Evolutionary conservation across 176 grass and related monocot genomes (phyloP), one percentile per base, ranked within the genome.

Genomic region (Saccharum officinarum): DNA sequence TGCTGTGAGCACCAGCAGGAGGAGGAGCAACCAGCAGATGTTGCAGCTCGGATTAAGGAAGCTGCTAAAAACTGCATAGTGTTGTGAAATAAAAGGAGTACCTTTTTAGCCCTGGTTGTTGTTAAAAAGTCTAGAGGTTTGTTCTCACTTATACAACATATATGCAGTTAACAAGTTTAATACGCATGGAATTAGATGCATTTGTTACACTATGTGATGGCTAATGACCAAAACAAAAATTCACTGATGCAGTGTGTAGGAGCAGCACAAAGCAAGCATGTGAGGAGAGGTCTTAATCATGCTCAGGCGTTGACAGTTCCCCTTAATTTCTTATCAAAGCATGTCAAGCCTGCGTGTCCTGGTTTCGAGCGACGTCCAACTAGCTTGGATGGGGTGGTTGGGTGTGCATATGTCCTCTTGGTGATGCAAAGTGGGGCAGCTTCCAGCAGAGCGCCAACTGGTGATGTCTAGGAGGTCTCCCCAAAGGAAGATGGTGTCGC

Each of bases 41-140:
- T 93, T 52, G 86, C 88, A 13, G 75, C 71, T 74, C 76, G 73
- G 87, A 88, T 91, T 25, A 95, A 82, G 41, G 88, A 92, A 87
- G 92, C 93, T 76, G 46, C 68, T 85, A 90, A 81, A 95, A 85
- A 57, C 38, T 93, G 28, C 81, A 92, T 63, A 80, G 81, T 15
- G 86, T 82, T 25, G 72, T 80, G 34, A 98, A 89, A 71, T 93
- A 94, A 84, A 95, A 90, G 60, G 91, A 94, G 47, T 91, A 94
- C 10, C 89, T 98, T 85, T 85, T 75, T 89, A 72, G 77, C 89
- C 72, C 75, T 95, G 78, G 86, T 94, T 3, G 49, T 70, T 78
- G 70, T 75, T 55, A 36, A 81, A 91, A 98, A 87, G 86, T 95
- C 38, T 90, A 36, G 34, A 36, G 34, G 93, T 95, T 75, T 85